Evolutionary conservation across 495 filamentous ascomycete species (phyloP).

Genomic region (Penicillium goetzii): DNA sequence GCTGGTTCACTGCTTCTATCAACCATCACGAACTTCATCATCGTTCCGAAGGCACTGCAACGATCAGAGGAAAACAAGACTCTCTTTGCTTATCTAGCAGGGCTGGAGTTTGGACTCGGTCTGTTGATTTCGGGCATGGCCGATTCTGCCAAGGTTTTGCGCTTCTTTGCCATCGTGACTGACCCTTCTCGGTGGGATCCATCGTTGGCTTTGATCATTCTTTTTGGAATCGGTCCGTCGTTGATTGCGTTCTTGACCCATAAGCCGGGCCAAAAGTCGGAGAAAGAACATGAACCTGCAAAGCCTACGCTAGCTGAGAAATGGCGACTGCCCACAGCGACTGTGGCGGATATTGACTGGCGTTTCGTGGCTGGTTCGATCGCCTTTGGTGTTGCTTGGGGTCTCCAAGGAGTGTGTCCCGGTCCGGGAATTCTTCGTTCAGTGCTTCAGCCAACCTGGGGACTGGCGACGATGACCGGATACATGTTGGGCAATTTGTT

Average conservation of each 20-base stretch:
- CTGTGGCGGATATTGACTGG: conserved; percentile 56
- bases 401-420: conserved; percentile 58
- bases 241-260: conserved; percentile 39
- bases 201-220: conserved; percentile 52
- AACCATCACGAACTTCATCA: conserved; percentile 37
- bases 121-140: conserved; percentile 60
- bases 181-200: conserved; percentile 55
- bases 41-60: conserved; percentile 33
- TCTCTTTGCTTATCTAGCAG: conserved; percentile 47
- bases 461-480: conserved; percentile 51
- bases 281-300: conserved; percentile 20
- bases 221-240: conserved; percentile 55
- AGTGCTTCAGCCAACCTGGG: conserved; percentile 55
- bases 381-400: conserved; percentile 61
- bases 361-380: conserved; percentile 55
- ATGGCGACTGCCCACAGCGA: conserved; percentile 52
- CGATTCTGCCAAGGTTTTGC: conserved; percentile 54
- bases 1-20: conserved; percentile 34
- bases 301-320: conserved; percentile 47
- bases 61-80: conserved; percentile 35
- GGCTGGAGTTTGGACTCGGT: conserved; percentile 58
- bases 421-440: conserved; percentile 56
- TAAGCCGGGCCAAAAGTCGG: conserved; percentile 35
- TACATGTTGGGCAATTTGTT: conserved; percentile 49
- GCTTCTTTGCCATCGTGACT: conserved; percentile 55